phyloP scores from a whole-genome alignment of 306 rosid species.

The Ziziphus jujuba region DNA sequence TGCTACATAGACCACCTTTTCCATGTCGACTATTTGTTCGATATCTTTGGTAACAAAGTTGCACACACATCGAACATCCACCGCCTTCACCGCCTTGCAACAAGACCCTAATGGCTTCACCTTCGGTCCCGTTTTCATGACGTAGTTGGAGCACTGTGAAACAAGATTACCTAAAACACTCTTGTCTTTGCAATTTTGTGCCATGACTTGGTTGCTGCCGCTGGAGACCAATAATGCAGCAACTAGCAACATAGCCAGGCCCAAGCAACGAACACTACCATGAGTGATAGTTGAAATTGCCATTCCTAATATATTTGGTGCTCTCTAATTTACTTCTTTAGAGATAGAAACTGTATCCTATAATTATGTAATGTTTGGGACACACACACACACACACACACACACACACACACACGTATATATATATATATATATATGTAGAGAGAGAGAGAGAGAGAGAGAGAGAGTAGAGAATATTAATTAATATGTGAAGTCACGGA shows the following conservation, averaged over 20 bases:
- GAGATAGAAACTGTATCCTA: no score
- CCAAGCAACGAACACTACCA: neutral
- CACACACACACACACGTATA: no score
- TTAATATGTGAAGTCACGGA: no score
- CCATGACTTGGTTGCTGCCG: conserved; percentile 25
- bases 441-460: no score
- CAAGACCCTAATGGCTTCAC: conserved; percentile 40
- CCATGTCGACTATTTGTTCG: conserved; percentile 24
- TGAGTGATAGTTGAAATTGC: no score
- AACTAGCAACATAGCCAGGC: conserved; percentile 18
- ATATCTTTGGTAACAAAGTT: conserved; percentile 19
- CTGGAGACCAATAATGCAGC: conserved; percentile 21
- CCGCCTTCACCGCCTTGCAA: conserved; percentile 24
- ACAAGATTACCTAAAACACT: conserved; percentile 13
- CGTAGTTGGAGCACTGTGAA: conserved; percentile 24
- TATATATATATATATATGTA: no score
- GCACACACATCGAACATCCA: conserved; percentile 39
- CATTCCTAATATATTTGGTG: no score
- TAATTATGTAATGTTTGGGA: no score
- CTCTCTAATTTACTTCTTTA: no score
- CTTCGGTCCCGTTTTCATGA: conserved; percentile 33
- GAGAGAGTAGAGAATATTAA: no score
- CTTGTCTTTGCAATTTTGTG: conserved; percentile 22
- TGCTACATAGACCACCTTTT: conserved; percentile 36
- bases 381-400: no score